phyloP scores from a whole-genome alignment of 257 asterid species.

The Solanum dulcamara region DNA sequence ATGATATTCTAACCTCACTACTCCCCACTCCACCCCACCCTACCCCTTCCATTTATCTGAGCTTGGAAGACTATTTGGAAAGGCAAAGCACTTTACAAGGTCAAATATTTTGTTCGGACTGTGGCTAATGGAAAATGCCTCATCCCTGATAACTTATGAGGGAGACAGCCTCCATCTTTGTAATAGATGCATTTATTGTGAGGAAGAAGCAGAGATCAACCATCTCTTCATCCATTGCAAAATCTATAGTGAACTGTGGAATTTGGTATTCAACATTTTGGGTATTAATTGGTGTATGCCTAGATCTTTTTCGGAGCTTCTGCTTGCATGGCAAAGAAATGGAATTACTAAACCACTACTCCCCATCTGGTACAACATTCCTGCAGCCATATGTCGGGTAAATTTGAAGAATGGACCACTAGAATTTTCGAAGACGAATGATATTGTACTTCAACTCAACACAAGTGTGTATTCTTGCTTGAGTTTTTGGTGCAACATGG shows the following conservation, averaged over 20 bases:
- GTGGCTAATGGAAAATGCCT: not conserved
- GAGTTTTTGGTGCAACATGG: not conserved
- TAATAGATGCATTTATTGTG: not conserved
- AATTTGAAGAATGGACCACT: not conserved
- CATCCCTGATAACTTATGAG: not conserved
- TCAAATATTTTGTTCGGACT: not conserved
- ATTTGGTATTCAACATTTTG: not conserved
- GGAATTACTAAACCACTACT: not conserved
- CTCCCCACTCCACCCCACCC: not conserved
- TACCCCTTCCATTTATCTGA: not conserved
- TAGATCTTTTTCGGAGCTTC: not conserved
- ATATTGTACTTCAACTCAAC: not conserved
- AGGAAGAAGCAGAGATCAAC: not conserved
- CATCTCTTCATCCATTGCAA: not conserved
- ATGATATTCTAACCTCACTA: not conserved
- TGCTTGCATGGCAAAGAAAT: not conserved
- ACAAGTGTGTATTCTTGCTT: not conserved
- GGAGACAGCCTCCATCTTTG: not conserved
- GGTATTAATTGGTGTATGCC: not conserved
- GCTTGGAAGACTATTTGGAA: not conserved
- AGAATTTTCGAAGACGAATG: not conserved
- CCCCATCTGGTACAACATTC: not conserved
- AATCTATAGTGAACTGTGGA: not conserved
- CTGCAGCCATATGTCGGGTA: not conserved
- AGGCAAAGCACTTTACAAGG: not conserved